Base-by-base conservation (phyloP, 108 stramenopile species). In the Aurantiochytrium sp. region DNA sequence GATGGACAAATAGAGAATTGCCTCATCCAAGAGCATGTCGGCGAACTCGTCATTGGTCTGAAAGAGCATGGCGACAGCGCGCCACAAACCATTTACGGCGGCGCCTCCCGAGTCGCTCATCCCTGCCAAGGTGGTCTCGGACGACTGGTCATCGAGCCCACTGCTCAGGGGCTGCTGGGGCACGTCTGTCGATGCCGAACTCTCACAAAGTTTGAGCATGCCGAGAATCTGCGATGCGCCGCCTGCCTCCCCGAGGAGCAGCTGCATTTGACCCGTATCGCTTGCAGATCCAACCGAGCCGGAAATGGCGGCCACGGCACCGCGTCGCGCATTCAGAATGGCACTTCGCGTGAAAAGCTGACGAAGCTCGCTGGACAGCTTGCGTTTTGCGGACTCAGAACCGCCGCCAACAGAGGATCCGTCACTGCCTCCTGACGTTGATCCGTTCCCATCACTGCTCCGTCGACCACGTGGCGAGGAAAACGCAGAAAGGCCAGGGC, bases 1-100 rank as follows among this genome's bases (percentile, higher is more conserved):
- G 25, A 83, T 53, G 45, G 76, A 83, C n/a, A 83, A 23, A 4
- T 83, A 83, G 43, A 83, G 49, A 23, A 83, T 83, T 12, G 76
- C 76, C 51, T 83, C 76, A 35, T 83, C 76, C 76, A 83, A 53
- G 16, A 83, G 51, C 76, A 83, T 83, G 76, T 83, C 76, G n/a
- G 76, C 76, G 23, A 83, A 83, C 49, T 47, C 45, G 28, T 83
- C 76, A 23, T 83, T 83, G 10, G 76, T 53, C 49, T 53, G 76
- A 83, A 83, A 83, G 23, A 83, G 51, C 49, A 83, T 47, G 43
- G 76, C 76, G 6, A 83, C 76, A 35, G 51, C 76, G 12, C 76
- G 76, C 76, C 76, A 83, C 4, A 83, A 23, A 23, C 76, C 76
- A 10, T 42, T 69, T 18, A 23, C 25, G 35, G 64, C 64, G 42